Evolutionary conservation across 768 basidiomycete genomes (phyloP), one percentile per base, ranked within the genome.

Genomic region (Lentinula boryana): DNA sequence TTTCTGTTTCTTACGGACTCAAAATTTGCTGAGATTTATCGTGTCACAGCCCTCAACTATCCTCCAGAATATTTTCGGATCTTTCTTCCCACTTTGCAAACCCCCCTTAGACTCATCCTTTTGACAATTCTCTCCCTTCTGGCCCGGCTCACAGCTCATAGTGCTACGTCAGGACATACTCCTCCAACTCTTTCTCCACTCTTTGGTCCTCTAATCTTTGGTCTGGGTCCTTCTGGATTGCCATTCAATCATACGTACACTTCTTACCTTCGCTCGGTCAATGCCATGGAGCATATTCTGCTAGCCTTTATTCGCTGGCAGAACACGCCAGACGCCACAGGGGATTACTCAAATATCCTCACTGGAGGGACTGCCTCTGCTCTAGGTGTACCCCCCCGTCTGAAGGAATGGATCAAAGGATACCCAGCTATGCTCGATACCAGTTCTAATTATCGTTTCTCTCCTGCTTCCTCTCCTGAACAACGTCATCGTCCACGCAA

Each of bases 221-320:
- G 95, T 57, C 82, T 95, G 18, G 60, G 63, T 15, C 64, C 64
- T 5, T 36, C 58, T 12, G 44, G 43, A 0, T 21, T 43, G 44
- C 40, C 40, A 7, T 84, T 87, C 74, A 76, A 81, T 59, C 76
- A 76, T 58, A 81, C 84, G 7, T 91, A 91, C 69, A 68, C 77
- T 21, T 78, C 80, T 64, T 98, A 93, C 70, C 83, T 96, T 35
- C 87, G 90, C 49, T 81, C 91, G 15, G 87, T 88, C 4, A 85
- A 87, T 38, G 96, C 95, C 1, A 91, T 90, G 66, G 96, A 99
- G 69, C 96, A 99, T 65, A 78, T 99, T 53, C 76, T 98, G n/a
- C 82, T 98, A 12, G 83, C 92, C 0, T 96, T 89, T 71, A 88
- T 98, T 61, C 85, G 95, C 33, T 90, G 86, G 78, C 87, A 93